Conservation (phyloP, 1,284 basidiomycete species). For the Pseudozyma sp. region DNA sequence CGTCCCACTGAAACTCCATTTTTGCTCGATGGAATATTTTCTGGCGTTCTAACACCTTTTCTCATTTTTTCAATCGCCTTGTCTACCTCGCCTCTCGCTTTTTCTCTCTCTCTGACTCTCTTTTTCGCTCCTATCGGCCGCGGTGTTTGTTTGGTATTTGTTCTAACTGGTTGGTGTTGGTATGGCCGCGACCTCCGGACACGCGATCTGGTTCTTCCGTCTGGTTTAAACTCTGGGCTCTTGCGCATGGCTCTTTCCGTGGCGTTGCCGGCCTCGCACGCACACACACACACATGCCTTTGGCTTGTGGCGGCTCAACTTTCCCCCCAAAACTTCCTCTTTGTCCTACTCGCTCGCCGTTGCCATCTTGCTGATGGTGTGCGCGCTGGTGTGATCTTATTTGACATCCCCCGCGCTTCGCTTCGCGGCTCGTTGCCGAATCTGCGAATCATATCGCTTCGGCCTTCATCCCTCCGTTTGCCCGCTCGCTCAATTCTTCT, state of each 20-base stretch:
- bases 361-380: too few relatives aligned
- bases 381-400: too few relatives aligned
- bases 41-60: slow-evolving; percentile 18
- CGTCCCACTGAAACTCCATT: too few relatives aligned
- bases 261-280: slow-evolving; percentile 1
- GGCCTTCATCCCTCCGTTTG: slow-evolving; percentile 9
- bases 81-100: not conserved
- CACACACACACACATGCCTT: not conserved
- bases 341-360: not conserved
- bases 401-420: too few relatives aligned
- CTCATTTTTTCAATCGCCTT: slow-evolving; percentile 1
- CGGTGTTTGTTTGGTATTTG: not conserved
- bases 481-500: slow-evolving; percentile 6
- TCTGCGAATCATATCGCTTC: not conserved
- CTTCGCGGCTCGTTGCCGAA: not conserved
- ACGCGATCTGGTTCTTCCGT: slow-evolving; percentile 6
- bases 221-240: not conserved
- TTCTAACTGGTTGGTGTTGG: not conserved
- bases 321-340: not conserved
- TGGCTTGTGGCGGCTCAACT: not conserved
- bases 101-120: not conserved
- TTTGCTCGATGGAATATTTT: not conserved
- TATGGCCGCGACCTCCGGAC: slow-evolving; percentile 41
- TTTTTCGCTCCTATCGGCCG: not conserved
- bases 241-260: slow-evolving; percentile 29